Conservation (phyloP, 108 stramenopile genomes). For the Cyclotella baltica region DNA sequence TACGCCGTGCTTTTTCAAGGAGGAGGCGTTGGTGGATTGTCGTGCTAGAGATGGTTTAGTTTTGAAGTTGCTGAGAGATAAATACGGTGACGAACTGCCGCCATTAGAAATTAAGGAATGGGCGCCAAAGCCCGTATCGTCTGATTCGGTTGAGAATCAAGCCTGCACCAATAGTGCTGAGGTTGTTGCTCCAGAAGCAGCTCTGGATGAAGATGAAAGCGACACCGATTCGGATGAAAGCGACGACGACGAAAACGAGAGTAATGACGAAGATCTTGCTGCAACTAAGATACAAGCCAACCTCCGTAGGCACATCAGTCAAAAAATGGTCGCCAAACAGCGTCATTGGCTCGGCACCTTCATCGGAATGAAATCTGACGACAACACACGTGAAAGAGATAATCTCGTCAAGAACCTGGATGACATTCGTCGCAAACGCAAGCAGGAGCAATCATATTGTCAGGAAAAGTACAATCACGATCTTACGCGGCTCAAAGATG, state of each 20-base stretch:
- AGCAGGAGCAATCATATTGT: constrained; percentile 82
- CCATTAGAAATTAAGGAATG: constrained; percentile 52
- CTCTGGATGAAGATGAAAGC: not conserved
- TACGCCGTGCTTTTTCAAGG: constrained; percentile 73
- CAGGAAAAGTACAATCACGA: constrained; percentile 74
- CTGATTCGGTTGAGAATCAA: not conserved
- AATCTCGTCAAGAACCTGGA: constrained; percentile 58
- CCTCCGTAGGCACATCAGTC: constrained; percentile 54
- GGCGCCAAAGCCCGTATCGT: not conserved
- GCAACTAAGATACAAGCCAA: constrained; percentile 74
- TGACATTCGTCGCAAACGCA: constrained; percentile 60
- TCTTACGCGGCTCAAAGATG: constrained; percentile 70
- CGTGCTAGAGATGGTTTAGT: constrained; percentile 61
- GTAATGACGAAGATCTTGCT: constrained; percentile 57
- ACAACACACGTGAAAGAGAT: constrained; percentile 30
- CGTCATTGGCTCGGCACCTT: constrained; percentile 59
- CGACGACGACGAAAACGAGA: not conserved
- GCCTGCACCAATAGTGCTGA: not conserved
- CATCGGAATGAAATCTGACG: constrained; percentile 71
- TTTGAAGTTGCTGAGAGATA: constrained; percentile 54
- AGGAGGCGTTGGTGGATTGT: constrained; percentile 45
- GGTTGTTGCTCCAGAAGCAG: too few species aligned
- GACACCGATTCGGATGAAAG: not conserved
- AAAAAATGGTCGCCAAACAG: constrained; percentile 31
- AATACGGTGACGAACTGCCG: constrained; percentile 54